A percentile compares a stretch with the other conserved stretches of the same genome.
These are phyloP conservation scores for Vitis hybrid DNA, from an alignment of 177 flowering plant species.

Conservation along the genomic window DNA sequence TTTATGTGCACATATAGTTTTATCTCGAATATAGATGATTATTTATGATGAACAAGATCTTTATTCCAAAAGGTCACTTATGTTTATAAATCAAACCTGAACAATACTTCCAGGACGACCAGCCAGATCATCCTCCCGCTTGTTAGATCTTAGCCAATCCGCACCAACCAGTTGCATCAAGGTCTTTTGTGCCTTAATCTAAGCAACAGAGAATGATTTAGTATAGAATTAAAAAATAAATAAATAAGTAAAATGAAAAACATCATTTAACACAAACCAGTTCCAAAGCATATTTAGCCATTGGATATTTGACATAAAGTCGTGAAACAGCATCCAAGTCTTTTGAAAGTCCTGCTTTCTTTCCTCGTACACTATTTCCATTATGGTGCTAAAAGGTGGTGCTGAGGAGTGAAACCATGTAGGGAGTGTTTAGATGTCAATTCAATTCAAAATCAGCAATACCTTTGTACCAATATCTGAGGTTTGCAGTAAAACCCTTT, in stretches of 20 bases:
- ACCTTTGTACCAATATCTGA: too few relatives aligned
- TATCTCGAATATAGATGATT: not conserved
- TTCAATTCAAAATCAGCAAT: too few relatives aligned
- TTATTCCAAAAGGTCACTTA: not conserved
- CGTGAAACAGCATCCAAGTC: too few relatives aligned
- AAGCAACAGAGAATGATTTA: constrained; percentile 9
- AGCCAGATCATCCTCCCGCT: constrained; percentile 87
- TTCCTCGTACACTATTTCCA: too few relatives aligned
- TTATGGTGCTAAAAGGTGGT: too few relatives aligned
- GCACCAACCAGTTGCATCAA: constrained; percentile 89
- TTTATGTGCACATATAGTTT: not conserved
- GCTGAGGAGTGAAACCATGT: too few relatives aligned
- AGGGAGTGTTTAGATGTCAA: too few relatives aligned
- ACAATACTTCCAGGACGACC: constrained; percentile 79
- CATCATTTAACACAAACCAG: not conserved
- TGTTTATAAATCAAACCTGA: constrained; percentile 51
- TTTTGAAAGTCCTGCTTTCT: too few relatives aligned
- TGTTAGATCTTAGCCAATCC: constrained; percentile 86
- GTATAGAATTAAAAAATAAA: not conserved
- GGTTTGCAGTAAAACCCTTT: too few relatives aligned
- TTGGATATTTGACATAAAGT: too few relatives aligned
- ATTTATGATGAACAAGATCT: not conserved
- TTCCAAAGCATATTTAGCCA: too few relatives aligned
- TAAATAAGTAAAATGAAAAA: not conserved
- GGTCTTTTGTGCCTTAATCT: constrained; percentile 79